These are phyloP conservation scores for Fusarium falciforme DNA, from an alignment of 2,329 filamentous ascomycete genomes.

Conservation along the genomic window DNA sequence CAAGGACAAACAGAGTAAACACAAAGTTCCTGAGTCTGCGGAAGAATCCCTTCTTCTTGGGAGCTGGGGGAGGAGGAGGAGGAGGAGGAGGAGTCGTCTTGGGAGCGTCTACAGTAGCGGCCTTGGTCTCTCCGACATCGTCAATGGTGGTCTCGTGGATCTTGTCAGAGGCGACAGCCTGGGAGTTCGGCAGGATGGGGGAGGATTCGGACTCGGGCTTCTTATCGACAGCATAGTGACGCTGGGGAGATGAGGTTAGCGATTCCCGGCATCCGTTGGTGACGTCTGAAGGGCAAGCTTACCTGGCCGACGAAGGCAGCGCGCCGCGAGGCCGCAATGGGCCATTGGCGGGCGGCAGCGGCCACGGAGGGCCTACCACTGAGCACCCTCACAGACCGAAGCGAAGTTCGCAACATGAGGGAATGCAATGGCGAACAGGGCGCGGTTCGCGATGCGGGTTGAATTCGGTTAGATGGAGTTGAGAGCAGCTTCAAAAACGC, in stretches of 20 bases:
- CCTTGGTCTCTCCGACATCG: slow-evolving; percentile 53
- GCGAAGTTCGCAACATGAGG: slow-evolving; percentile 77
- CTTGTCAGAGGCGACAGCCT: slow-evolving; percentile 62
- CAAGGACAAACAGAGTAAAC: slow-evolving; percentile 80
- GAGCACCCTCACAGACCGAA: slow-evolving; percentile 72
- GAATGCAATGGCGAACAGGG: slow-evolving; percentile 59
- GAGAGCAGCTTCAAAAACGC: slow-evolving; percentile 54
- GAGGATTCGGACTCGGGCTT: slow-evolving; percentile 62
- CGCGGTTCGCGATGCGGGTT: slow-evolving; percentile 45
- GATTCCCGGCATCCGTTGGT: slow-evolving; percentile 40
- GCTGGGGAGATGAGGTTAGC: slow-evolving; percentile 57
- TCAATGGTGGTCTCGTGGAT: slow-evolving; percentile 53
- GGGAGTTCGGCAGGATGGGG: slow-evolving; percentile 64
- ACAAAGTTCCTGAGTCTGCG: slow-evolving; percentile 82
- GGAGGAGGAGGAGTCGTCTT: slow-evolving; percentile 40
- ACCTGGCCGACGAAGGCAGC: slow-evolving; percentile 47
- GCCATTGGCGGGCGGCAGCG: slow-evolving; percentile 70
- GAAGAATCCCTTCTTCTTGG: slow-evolving; percentile 69
- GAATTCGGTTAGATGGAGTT: slow-evolving; percentile 48
- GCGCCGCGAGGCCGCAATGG: slow-evolving; percentile 52
- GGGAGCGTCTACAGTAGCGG: slow-evolving; percentile 56
- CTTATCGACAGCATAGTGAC: slow-evolving; percentile 67
- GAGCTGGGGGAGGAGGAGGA: slow-evolving; percentile 46
- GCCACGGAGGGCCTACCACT: slow-evolving; percentile 65
- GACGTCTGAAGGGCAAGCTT: slow-evolving; percentile 51